Evolutionary conservation across 1,284 basidiomycete species (phyloP).

Genomic region (Wallemia mellicola): DNA sequence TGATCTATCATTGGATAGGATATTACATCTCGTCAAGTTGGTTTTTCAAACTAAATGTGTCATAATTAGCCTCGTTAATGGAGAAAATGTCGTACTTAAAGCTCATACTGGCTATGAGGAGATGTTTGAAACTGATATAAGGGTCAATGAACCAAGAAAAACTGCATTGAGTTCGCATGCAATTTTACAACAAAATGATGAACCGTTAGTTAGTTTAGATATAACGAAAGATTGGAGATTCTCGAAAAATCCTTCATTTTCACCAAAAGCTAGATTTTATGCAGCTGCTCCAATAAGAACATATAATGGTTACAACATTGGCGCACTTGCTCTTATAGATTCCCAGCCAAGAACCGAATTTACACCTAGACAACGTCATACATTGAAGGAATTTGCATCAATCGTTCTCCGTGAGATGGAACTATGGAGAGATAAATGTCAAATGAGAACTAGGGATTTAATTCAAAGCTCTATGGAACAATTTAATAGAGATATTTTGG

Average conservation of each 20-base stretch:
- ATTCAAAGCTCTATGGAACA: conserved; percentile 89
- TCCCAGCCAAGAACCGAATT: conserved; percentile 58
- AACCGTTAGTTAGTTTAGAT: conserved; percentile 63
- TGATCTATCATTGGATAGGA: conserved; percentile 73
- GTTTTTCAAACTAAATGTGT: conserved; percentile 76
- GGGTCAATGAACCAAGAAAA: conserved; percentile 24
- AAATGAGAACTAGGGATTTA: conserved; percentile 59
- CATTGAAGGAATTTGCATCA: conserved; percentile 78
- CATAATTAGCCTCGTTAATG: conserved; percentile 34
- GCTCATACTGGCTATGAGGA: conserved; percentile 15
- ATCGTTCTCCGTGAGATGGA: conserved; percentile 91
- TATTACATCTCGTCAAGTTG: conserved; percentile 57
- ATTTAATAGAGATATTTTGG: conserved; percentile 77
- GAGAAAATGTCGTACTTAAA: conserved; percentile 5
- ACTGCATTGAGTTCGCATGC: conserved; percentile 54
- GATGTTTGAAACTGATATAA: conserved; percentile 25
- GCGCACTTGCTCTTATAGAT: conserved; percentile 59
- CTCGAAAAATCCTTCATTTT: conserved; percentile 39
- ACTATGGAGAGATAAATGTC: conserved; percentile 75
- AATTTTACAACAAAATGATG: conserved; percentile 50
- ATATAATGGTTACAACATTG: conserved; percentile 65
- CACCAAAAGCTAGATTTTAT: conserved; percentile 45
- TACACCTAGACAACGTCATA: conserved; percentile 59
- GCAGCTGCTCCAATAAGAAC: conserved; percentile 71
- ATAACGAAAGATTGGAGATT: conserved; percentile 64